Base-by-base conservation (phyloP, 129 eudicot genomes). In the Artemisia annua region DNA sequence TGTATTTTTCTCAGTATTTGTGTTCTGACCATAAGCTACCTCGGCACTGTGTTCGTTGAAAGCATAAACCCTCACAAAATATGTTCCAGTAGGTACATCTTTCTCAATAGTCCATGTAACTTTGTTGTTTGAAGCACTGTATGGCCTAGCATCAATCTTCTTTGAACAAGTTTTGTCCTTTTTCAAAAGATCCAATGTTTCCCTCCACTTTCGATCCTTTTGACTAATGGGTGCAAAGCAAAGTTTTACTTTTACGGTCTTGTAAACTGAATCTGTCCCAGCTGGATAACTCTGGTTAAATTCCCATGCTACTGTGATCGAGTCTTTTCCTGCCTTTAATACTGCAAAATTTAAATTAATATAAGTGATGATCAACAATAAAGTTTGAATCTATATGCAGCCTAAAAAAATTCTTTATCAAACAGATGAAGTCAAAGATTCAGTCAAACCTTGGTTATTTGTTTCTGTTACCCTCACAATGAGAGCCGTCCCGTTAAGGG, bases 101-200 rank as follows among this genome's bases (percentile, higher is more conserved):
- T 69, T 84, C 77, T 54, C 70, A 7, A 91, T 63, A 0, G 88
- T 84, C 83, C 77, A 85, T 22, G 82, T 65, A 68, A 79, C 67
- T 0, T 74, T 62, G 82, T 83, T 81, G 82, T 73, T 72, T 11
- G 89, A 64, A 4, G 86, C 22, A 12, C 13, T 63, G 79, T 84
- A 89, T 22, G 89, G 91, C 70, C 48, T 72, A 1, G 76, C 35
- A 13, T 78, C 82, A 8, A 89, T 81, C 66, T 72, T 69, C 72
- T 72, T 73, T 52, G 72, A 84, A 77, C 97, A 89, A 28, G 97
- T 86, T 66, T 82, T 89, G 82, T 89, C 96, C 66, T 87, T 92
- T 7, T 49, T 56, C 49, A 92, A 28, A 15, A 71, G 49, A 39
- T 86, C 87, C 19, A 7, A 63, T 0, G 91, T 85, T 58, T 83